Base-by-base conservation (phyloP, 306 rosid genomes). In the Fragaria iinumae region DNA sequence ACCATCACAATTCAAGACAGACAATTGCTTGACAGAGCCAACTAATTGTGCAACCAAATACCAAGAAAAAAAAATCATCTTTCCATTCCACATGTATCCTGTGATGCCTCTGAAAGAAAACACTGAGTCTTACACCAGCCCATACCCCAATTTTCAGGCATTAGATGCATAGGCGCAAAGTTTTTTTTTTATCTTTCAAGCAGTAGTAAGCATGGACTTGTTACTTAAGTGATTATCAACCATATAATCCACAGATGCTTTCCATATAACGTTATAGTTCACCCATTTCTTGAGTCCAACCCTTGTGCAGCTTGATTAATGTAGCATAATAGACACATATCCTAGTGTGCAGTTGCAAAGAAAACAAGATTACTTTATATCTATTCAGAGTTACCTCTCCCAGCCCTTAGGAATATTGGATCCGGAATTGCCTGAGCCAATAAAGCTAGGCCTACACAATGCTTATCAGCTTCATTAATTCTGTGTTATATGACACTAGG, bases 101-200 rank as follows among this genome's bases (percentile, higher is more conserved):
- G 20, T 13, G 39, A 47, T 8, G 41, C 74, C 59, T 45, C 17
- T 27, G 50, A 67, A 39, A 47, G 17, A 44, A 48, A 48, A 16
- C 38, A 69, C 21, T 43, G 52, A 12, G 52, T 16, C 52, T 48
- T 48, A 12, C 17, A 49, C 18, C 53, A 49, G 53, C 7, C 59
- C 73, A 47, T 27, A 69, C 9, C 13, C 14, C 57, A 47, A 45
- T 45, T 20, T 50, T 49, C 75, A 48, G 20, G 75, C 62, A 71
- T 16, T 11, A 27, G 32, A 69, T 45, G 62, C 17, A 71, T 17
- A 4, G 23, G n/a, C 17, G 4, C 21, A 14, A 36, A 17, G 4
- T 47, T 10, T 18, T 27, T 18, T 27, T 3, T 32, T 48, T 52
- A 4, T 2, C 6, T 50, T 34, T 34, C 5, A 50, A 1, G 29